These are phyloP conservation scores for Cryomyces minteri DNA, from an alignment of 495 filamentous ascomycete species.

Conservation along the genomic window DNA sequence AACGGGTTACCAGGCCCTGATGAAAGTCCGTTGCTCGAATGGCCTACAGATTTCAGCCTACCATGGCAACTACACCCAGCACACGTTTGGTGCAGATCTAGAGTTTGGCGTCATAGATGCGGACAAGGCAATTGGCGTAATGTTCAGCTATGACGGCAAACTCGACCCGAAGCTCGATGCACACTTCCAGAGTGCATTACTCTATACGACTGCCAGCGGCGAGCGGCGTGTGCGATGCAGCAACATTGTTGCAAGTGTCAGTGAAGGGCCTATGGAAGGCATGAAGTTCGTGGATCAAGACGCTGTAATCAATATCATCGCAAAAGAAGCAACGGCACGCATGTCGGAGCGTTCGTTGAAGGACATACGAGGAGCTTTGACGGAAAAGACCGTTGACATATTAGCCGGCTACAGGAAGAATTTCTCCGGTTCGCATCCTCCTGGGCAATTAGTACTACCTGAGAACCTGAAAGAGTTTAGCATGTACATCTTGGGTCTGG, in stretches of 20 bases:
- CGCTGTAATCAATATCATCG: conserved; percentile 68
- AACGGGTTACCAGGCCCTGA: conserved; percentile 87
- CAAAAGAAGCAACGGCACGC: conserved; percentile 81
- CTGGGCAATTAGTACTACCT: conserved; percentile 84
- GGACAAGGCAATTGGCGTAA: conserved; percentile 81
- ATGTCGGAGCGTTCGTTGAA: conserved; percentile 67
- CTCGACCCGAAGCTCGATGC: conserved; percentile 90
- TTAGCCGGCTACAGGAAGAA: conserved; percentile 87
- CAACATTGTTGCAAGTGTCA: conserved; percentile 85
- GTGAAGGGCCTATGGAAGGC: conserved; percentile 60
- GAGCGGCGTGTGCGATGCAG: conserved; percentile 82
- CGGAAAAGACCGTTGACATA: conserved; percentile 90
- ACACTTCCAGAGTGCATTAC: conserved; percentile 88
- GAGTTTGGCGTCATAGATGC: conserved; percentile 87
- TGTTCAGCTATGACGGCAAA: conserved; percentile 94
- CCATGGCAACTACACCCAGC: conserved; percentile 89
- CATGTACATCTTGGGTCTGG: conserved; percentile 88
- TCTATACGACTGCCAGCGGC: conserved; percentile 84
- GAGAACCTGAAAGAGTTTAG: conserved; percentile 93
- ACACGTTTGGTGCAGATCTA: conserved; percentile 85
- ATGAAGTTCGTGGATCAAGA: conserved; percentile 94
- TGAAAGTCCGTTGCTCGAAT: conserved; percentile 98
- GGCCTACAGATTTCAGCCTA: conserved; percentile 87
- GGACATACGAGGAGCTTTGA: conserved; percentile 66
- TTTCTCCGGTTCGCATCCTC: conserved; percentile 67